Evolutionary conservation across 768 basidiomycete species (phyloP), one percentile per base, ranked within the genome.

Genomic region (Daedaleopsis sinensis): DNA sequence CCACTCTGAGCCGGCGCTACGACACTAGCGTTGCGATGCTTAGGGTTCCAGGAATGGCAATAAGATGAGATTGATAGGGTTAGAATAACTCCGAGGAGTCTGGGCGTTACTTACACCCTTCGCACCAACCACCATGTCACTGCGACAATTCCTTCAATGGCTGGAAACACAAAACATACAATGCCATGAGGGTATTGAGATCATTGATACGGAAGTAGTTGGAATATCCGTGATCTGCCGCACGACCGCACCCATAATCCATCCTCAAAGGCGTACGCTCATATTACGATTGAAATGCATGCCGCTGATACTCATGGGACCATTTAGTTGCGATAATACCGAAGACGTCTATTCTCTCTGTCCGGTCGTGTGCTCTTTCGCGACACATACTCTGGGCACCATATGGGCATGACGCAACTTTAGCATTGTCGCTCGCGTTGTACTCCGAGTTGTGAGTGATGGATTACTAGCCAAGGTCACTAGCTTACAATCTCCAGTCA

Each of bases 301-400:
- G 39, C 11, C 18, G 37, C 15, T 7, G 15, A 8, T 38, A 42
- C 10, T 13, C 11, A 18, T 3, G 39, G 39, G 10, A 42, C 39
- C 39, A 42, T 42, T 3, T 42, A 91, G 90, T 91, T 52, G 87
- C 84, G 9, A 78, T 77, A 38, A 90, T 91, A 67, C 85, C 88
- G 38, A 89, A 85, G 72, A 62, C 75, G 57, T 78, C 82, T 48
- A 80, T 91, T 19, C 77, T 92, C 19, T 91, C 90, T 36, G 81
- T 79, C 48, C 79, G 78, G 65, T 82, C 83, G 0, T 87, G 84
- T 71, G 76, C 79, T 44, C 53, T 70, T 11, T 49, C 64, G 5
- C 38, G 56, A 13, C 62, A 70, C 48, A 81, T 90, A 37, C 68
- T 80, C 0, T 64, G 76, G 15, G 74, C 73, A 27, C 81, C 82